Conservation (phyloP, 345 rosid species). For the Eutrema japonicum region DNA sequence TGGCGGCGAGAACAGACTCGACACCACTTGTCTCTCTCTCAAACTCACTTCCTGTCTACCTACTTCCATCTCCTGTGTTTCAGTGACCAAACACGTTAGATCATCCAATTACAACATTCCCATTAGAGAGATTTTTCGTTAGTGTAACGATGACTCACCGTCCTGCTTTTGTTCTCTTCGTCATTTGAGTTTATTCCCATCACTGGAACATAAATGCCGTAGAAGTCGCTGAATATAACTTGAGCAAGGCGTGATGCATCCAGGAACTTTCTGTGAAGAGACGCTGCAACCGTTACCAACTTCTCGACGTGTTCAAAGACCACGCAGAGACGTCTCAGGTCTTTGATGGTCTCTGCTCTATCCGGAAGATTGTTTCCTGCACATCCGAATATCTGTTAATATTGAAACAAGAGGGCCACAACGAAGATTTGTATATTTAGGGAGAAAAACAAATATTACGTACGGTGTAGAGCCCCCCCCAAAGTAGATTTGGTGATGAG, state of each 20-base stretch:
- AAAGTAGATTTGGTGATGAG: slow-evolving; percentile 62
- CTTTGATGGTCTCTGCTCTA: slow-evolving; percentile 58
- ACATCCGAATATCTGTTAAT: slow-evolving; percentile 35
- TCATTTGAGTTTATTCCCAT: slow-evolving; percentile 63
- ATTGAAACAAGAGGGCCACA: slow-evolving; percentile 6
- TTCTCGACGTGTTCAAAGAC: slow-evolving; percentile 84
- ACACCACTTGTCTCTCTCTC: slow-evolving; percentile 63
- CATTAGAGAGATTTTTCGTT: slow-evolving; percentile 4
- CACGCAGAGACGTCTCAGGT: slow-evolving; percentile 63
- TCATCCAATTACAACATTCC: neutral
- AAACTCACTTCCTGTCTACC: slow-evolving; percentile 55
- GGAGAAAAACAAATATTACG: slow-evolving; percentile 46
- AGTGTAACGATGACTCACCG: slow-evolving; percentile 27
- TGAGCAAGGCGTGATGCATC: slow-evolving; percentile 73
- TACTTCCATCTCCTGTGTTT: slow-evolving; percentile 63
- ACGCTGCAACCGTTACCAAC: slow-evolving; percentile 74
- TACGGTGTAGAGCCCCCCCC: slow-evolving; percentile 69
- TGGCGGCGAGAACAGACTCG: slow-evolving; percentile 76
- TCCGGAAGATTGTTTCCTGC: slow-evolving; percentile 65
- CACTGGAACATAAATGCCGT: slow-evolving; percentile 55
- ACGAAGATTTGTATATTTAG: slow-evolving; percentile 1
- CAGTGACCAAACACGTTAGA: slow-evolving; percentile 19
- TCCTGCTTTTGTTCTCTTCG: slow-evolving; percentile 38
- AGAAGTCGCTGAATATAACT: slow-evolving; percentile 73
- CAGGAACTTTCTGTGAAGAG: slow-evolving; percentile 82